These are phyloP conservation scores for Geotrichum carabidarum DNA, from an alignment of 1,139 yeast genomes.

Conservation along the genomic window DNA sequence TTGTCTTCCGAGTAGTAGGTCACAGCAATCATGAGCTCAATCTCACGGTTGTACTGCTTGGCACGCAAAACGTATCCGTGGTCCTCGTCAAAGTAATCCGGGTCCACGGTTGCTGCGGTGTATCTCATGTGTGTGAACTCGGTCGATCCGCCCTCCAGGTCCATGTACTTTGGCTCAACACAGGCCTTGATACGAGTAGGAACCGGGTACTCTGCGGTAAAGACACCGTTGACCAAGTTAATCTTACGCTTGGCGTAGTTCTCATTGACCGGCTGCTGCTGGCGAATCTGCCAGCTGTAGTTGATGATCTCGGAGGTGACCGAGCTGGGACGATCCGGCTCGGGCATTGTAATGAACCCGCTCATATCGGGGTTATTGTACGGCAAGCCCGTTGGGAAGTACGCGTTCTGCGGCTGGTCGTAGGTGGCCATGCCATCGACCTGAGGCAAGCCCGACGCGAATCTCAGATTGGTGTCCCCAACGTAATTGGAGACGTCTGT, in stretches of 20 bases:
- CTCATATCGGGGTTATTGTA: conserved; percentile 21
- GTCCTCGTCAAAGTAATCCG: conserved; percentile 59
- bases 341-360: conserved; percentile 20
- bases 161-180: conserved; percentile 47
- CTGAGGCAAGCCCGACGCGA: conserved; percentile 8
- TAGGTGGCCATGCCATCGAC: conserved; percentile 11
- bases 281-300: conserved; percentile 23
- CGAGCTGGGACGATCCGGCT: conserved; percentile 12
- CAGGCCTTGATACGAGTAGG: conserved; percentile 61
- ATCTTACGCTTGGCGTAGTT: conserved; percentile 66
- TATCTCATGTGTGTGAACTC: conserved; percentile 74
- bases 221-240: conserved; percentile 61
- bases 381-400: conserved; percentile 14
- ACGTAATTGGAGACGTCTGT: neutral
- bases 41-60: conserved; percentile 66
- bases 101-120: conserved; percentile 75
- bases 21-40: conserved; percentile 81
- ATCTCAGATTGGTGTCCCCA: neutral
- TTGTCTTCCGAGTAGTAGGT: conserved; percentile 89
- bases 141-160: conserved; percentile 57
- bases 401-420: conserved; percentile 5
- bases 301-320: conserved; percentile 19
- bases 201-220: conserved; percentile 70
- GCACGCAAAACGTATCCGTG: conserved; percentile 80
- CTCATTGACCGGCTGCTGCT: conserved; percentile 44